Evolutionary conservation across 768 basidiomycete species (phyloP).

Genomic region (Paxillus ammoniavirescens): DNA sequence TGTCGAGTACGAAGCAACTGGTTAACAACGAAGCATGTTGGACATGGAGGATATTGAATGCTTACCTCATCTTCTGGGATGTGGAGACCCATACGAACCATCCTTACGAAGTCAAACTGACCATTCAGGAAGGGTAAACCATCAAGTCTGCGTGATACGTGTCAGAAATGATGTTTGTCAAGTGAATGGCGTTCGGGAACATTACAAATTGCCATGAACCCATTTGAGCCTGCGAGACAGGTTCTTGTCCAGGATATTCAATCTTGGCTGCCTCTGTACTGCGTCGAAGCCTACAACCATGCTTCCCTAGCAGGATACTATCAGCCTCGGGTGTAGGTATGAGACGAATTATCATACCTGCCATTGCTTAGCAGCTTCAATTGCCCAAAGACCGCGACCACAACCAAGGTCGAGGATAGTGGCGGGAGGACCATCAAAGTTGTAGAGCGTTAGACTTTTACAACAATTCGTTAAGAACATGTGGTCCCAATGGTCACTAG

Average conservation of each 20-base stretch:
- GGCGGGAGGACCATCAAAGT: slow-evolving; percentile 49
- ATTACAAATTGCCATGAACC: slow-evolving; percentile 69
- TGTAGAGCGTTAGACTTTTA: slow-evolving; percentile 50
- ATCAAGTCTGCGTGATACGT: slow-evolving; percentile 48
- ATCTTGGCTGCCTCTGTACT: slow-evolving; percentile 50
- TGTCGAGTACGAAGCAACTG: slow-evolving; percentile 24
- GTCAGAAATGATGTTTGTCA: slow-evolving; percentile 7
- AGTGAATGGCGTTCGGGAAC: neutral
- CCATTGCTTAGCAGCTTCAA: slow-evolving; percentile 69
- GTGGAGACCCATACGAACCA: slow-evolving; percentile 61
- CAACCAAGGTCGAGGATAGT: slow-evolving; percentile 69
- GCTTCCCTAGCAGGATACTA: slow-evolving; percentile 40
- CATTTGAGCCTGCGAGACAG: slow-evolving; percentile 55
- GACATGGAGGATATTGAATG: neutral
- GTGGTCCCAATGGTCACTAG: slow-evolving; percentile 70
- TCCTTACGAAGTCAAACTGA: slow-evolving; percentile 65
- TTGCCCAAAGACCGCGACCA: slow-evolving; percentile 68
- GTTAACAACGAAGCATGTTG: slow-evolving; percentile 12
- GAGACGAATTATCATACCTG: slow-evolving; percentile 38
- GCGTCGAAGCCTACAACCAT: slow-evolving; percentile 62
- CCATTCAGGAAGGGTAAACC: slow-evolving; percentile 56
- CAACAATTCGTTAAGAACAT: slow-evolving; percentile 57
- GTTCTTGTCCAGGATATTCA: slow-evolving; percentile 34
- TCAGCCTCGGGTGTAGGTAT: neutral
- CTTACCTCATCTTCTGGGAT: slow-evolving; percentile 71